Conservation (phyloP, 345 rosid species). For the Salix caprea region DNA sequence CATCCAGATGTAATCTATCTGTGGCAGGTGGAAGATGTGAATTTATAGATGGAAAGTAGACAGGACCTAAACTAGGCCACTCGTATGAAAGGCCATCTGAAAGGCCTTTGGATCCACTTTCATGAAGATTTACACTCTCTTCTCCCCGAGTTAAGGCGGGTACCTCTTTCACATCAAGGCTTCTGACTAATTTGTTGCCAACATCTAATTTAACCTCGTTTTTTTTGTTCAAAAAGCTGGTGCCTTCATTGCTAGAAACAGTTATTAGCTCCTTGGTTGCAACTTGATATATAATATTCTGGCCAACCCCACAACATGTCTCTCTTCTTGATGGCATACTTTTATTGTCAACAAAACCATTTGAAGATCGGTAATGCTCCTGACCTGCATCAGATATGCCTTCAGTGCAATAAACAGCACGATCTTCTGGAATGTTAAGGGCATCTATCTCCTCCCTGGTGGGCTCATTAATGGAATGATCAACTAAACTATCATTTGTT, state of each 20-base stretch:
- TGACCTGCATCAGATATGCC: constrained; percentile 18
- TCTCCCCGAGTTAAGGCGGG: constrained; percentile 30
- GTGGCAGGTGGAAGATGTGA: constrained; percentile 81
- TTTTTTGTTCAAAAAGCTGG: constrained; percentile 24
- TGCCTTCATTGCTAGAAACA: constrained; percentile 30
- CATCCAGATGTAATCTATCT: constrained; percentile 93
- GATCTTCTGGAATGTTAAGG: constrained; percentile 30
- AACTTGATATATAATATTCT: constrained; percentile 24
- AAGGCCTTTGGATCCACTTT: constrained; percentile 34
- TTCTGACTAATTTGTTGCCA: constrained; percentile 28
- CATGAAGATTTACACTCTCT: constrained; percentile 32
- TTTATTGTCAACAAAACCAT: constrained; percentile 22
- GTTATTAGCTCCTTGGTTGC: constrained; percentile 24
- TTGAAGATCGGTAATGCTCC: constrained; percentile 18
- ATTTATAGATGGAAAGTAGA: constrained; percentile 67
- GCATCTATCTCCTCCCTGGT: constrained; percentile 26
- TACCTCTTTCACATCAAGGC: constrained; percentile 37
- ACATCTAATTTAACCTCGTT: constrained; percentile 24
- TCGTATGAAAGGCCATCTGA: constrained; percentile 67
- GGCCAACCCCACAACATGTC: constrained; percentile 25
- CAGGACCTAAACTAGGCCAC: constrained; percentile 75
- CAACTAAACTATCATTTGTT: constrained; percentile 20
- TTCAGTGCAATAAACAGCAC: constrained; percentile 24
- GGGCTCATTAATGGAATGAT: constrained; percentile 35
- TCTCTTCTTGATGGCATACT: constrained; percentile 21